Conservation (phyloP, 306 rosid species). For the Cucurbita moschata region DNA sequence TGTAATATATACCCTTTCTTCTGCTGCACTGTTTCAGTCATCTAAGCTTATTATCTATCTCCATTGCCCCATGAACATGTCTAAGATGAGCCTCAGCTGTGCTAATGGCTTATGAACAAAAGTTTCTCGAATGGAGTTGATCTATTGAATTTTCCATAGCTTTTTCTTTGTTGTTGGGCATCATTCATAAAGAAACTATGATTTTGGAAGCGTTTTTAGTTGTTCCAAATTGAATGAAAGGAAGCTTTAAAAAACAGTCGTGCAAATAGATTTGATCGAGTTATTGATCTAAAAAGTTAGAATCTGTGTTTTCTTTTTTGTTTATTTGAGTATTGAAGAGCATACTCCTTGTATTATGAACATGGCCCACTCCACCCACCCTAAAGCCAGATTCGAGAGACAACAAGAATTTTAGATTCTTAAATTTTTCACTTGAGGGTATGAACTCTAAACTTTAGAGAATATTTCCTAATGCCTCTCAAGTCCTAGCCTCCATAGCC, state of each 20-base stretch:
- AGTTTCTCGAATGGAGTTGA: not conserved
- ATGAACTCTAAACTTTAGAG: not conserved
- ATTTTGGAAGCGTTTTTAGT: not conserved
- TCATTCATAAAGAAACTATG: not conserved
- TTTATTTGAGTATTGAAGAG: not conserved
- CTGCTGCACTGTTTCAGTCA: conserved; percentile 3
- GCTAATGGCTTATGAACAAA: not conserved
- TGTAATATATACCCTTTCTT: not conserved
- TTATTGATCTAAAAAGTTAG: not conserved
- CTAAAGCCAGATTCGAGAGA: not conserved
- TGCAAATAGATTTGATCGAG: not conserved
- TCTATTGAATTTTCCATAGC: not conserved
- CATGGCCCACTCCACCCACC: not conserved
- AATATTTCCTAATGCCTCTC: not conserved
- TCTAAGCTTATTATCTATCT: not conserved
- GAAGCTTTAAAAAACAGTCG: not conserved
- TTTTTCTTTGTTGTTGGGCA: not conserved
- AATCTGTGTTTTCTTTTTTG: not conserved
- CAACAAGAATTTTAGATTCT: not conserved
- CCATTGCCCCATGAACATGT: not conserved
- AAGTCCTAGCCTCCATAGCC: not conserved
- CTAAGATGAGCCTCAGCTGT: not conserved
- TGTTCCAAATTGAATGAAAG: not conserved
- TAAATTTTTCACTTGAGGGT: not conserved
- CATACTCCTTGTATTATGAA: not conserved